Evolutionary conservation across 331 rosid species (phyloP).

Genomic region (Cydonia oblonga): DNA sequence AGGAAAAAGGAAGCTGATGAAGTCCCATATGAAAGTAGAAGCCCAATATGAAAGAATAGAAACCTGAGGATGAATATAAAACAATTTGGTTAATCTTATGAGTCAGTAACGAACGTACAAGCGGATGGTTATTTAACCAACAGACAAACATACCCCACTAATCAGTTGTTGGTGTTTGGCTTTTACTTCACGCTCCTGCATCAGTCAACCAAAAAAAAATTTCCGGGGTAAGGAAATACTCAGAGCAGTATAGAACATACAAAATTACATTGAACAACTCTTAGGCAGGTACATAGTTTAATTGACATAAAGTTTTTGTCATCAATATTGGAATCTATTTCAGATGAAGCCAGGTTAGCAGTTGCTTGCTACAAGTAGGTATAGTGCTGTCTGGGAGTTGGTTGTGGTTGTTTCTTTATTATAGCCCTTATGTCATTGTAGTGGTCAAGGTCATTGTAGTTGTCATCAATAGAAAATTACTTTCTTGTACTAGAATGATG

Average conservation of each 20-base stretch:
- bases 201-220: conserved; percentile 10
- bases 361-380: not conserved
- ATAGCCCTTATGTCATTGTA: not conserved
- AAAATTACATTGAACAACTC: not conserved
- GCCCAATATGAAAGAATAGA: conserved; percentile 79
- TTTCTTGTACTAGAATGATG: not conserved
- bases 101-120: not conserved
- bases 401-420: not conserved
- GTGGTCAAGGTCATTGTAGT: not conserved
- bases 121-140: not conserved
- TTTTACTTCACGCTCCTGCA: conserved; percentile 98
- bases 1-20: conserved; percentile 87
- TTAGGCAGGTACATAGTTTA: not conserved
- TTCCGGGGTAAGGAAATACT: not conserved
- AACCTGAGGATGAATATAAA: conserved; percentile 43
- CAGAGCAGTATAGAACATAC: not conserved
- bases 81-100: conserved; percentile 11
- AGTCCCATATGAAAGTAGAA: conserved; percentile 85
- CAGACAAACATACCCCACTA: conserved; percentile 66
- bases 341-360: not conserved
- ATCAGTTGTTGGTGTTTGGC: conserved; percentile 94
- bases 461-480: not conserved
- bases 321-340: not conserved
- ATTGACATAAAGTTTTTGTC: not conserved
- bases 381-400: not conserved